Base-by-base conservation (phyloP, 2,329 filamentous ascomycete genomes). In the Colletotrichum plurivorum region DNA sequence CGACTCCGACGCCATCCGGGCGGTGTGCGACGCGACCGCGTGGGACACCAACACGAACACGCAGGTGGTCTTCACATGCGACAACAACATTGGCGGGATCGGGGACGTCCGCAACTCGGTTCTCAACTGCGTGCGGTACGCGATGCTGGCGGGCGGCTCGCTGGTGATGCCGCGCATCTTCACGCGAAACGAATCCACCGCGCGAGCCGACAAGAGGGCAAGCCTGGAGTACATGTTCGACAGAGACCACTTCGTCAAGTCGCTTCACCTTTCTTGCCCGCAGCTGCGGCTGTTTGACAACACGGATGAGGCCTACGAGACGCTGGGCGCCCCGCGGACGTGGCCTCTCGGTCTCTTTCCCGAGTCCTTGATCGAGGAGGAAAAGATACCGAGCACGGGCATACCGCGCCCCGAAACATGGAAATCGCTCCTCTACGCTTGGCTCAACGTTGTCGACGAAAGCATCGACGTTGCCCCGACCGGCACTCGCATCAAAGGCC, bases 101-200 rank as follows among this genome's bases (percentile, higher is more conserved):
- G 79, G 77, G 46, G 80, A 81, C 75, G 71, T 82, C 41, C 76
- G 81, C 22, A 81, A 81, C 65, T 79, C 80, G 70, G 79, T 83
- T 36, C 73, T 83, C 5, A 81, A 81, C 63, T 82, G 81, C 68
- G 75, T 82, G 5, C 76, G 81, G 12, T 83, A 80, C 57, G 76
- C 80, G 3, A 81, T 82, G 53, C 74, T 76, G 56, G 80, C 75
- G 18, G 81, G 80, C 3, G 81, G 73, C 48, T 76, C 76, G 1
- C 49, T 82, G 5, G 79, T 82, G 8, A 51, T 82, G 10, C 80
- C 80, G 2, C 77, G 76, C 4, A 81, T 82, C 67, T 73, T 75
- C 2, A 57, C 77, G 46, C 76, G 79, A 45, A 78, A 79, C 61
- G 73, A 75, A 13, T 73, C 73, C 13, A 73, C 74, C 41, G 77